Percentiles rank a stretch among this genome's conserved stretches.
Evolutionary conservation across 2,329 filamentous ascomycete species (phyloP).

Genomic region (Trichoderma sp.): DNA sequence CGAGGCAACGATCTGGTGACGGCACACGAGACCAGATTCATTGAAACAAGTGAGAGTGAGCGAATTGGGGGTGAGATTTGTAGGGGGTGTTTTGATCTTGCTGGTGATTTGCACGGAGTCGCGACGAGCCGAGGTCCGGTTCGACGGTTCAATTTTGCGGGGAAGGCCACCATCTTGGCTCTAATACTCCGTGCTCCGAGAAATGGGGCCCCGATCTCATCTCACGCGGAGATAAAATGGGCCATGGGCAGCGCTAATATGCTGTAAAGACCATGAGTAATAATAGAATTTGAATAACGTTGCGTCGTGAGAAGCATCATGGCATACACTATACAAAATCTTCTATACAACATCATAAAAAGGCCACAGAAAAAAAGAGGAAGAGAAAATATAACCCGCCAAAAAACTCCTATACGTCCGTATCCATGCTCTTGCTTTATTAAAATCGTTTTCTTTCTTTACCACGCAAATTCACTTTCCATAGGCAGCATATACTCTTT

Average conservation of each 20-base stretch:
- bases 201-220: slow-evolving; percentile 9
- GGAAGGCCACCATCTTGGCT: background rate
- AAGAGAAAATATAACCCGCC: background rate
- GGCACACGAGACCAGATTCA: slow-evolving; percentile 15
- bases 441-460: slow-evolving; percentile 53
- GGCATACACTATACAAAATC: background rate
- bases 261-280: background rate
- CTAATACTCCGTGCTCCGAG: background rate
- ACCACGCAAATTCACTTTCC: slow-evolving; percentile 58
- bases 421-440: background rate
- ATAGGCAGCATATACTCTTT: slow-evolving; percentile 81
- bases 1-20: slow-evolving; percentile 10
- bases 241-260: background rate
- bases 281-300: background rate
- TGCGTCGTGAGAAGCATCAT: background rate
- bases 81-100: background rate
- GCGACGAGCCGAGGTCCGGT: slow-evolving; percentile 15
- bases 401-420: slow-evolving; percentile 12
- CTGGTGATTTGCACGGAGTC: background rate
- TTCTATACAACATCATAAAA: background rate
- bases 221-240: background rate
- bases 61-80: background rate
- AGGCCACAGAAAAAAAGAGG: background rate
- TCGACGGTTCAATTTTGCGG: background rate
- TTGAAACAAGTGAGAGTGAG: background rate